Conservation (phyloP, 1,284 basidiomycete genomes). For the Hypsizygus ulmarius region DNA sequence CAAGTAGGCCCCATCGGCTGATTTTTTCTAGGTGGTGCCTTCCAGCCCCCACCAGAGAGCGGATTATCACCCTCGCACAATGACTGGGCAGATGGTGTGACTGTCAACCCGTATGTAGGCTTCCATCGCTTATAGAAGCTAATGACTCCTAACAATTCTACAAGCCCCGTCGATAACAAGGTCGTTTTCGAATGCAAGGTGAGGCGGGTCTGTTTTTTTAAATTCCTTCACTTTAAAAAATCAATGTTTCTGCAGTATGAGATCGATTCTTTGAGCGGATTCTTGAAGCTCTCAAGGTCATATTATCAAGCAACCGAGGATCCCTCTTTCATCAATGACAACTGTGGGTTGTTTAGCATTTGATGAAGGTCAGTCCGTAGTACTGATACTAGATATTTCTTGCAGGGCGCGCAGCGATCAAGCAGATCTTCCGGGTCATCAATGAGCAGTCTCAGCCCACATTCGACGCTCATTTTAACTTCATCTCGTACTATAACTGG, state of each 20-base stretch:
- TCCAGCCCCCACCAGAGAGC: slow-evolving; percentile 75
- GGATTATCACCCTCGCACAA: slow-evolving; percentile 61
- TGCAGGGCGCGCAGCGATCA: slow-evolving; percentile 65
- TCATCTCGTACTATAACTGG: slow-evolving; percentile 78
- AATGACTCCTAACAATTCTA: slow-evolving; percentile 2
- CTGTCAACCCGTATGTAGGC: slow-evolving; percentile 58
- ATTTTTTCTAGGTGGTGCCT: slow-evolving; percentile 47
- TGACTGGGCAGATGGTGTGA: slow-evolving; percentile 62
- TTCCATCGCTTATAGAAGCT: not conserved
- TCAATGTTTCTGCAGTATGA: slow-evolving; percentile 51
- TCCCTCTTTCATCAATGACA: slow-evolving; percentile 63
- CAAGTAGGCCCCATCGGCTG: not conserved
- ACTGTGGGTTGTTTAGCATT: slow-evolving; percentile 44
- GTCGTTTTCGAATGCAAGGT: slow-evolving; percentile 81
- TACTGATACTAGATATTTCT: not conserved
- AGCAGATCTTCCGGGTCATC: slow-evolving; percentile 72
- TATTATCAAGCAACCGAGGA: slow-evolving; percentile 73
- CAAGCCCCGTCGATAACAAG: slow-evolving; percentile 61
- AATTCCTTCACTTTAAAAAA: not conserved
- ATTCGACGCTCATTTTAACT: slow-evolving; percentile 68
- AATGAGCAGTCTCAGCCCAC: slow-evolving; percentile 72
- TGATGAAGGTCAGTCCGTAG: slow-evolving; percentile 2
- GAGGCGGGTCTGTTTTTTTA: not conserved
- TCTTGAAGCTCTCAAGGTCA: slow-evolving; percentile 71
- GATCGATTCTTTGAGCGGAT: slow-evolving; percentile 71